A percentile compares a stretch with the other conserved stretches of the same genome.
phyloP scores from a whole-genome alignment of 2,329 filamentous ascomycete species.

The Aspergillus pseudoviridinutans region DNA sequence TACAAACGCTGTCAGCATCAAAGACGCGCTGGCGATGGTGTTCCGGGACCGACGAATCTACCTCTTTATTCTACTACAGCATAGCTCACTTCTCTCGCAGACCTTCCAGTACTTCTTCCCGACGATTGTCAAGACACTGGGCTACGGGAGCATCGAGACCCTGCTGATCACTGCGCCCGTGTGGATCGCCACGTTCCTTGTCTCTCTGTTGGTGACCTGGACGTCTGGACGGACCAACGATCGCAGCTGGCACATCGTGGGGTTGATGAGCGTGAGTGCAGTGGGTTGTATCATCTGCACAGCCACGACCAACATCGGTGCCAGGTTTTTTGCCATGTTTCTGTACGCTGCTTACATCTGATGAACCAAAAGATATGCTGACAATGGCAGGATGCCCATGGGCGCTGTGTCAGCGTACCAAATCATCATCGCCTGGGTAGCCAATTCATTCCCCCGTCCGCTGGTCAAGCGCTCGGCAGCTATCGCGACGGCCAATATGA shows the following conservation, averaged over 20 bases:
- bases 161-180: constrained; percentile 48
- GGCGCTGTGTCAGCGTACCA: constrained; percentile 45
- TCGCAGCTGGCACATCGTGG: constrained; percentile 54
- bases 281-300: constrained; percentile 56
- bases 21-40: constrained; percentile 42
- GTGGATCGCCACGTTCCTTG: constrained; percentile 44
- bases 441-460: constrained; percentile 40
- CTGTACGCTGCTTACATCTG: constrained; percentile 27
- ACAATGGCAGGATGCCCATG: constrained; percentile 45
- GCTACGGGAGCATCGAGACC: constrained; percentile 48
- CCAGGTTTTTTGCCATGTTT: constrained; percentile 57
- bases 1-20: constrained; percentile 39
- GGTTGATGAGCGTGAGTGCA: constrained; percentile 50
- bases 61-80: constrained; percentile 45
- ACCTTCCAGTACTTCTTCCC: constrained; percentile 66
- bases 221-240: constrained; percentile 53
- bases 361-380: neutral
- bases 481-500: constrained; percentile 41
- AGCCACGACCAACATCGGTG: constrained; percentile 47
- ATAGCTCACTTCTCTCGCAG: constrained; percentile 47
- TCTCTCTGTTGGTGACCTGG: constrained; percentile 35
- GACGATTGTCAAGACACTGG: constrained; percentile 58
- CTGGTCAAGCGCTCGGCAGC: constrained; percentile 44
- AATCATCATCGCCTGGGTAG: constrained; percentile 32
- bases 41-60: constrained; percentile 31